phyloP scores from a whole-genome alignment of 1,284 basidiomycete genomes.

The Sporisorium graminicola region DNA sequence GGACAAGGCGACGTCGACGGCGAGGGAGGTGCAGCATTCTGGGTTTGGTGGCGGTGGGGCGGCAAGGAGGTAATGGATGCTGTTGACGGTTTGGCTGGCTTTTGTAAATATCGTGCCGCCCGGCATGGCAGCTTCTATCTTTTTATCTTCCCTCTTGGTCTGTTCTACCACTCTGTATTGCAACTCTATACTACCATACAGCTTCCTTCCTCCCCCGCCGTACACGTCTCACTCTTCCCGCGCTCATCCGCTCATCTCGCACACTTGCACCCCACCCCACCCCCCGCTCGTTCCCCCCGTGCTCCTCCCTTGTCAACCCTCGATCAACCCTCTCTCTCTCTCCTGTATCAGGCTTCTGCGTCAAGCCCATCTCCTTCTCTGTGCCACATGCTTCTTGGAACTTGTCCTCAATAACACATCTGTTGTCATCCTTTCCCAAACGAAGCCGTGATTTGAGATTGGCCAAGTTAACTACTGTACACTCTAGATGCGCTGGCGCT shows the following conservation, averaged over 20 bases:
- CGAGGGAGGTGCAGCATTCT: conserved; percentile 28
- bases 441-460: no score
- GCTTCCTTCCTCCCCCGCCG: neutral
- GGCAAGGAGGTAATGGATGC: conserved; percentile 16
- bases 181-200: neutral
- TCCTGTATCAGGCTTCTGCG: no score
- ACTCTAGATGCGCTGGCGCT: conserved; percentile 33
- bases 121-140: no score
- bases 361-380: no score
- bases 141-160: no score
- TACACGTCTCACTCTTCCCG: no score
- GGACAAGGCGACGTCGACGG: conserved; percentile 8
- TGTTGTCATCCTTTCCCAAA: neutral
- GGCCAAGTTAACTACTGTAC: no score
- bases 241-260: neutral
- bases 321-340: no score
- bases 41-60: conserved; percentile 2
- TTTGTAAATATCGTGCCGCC: neutral
- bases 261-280: neutral
- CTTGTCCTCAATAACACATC: neutral
- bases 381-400: neutral
- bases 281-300: no score
- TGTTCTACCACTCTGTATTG: conserved; percentile 2
- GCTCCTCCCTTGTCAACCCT: no score
- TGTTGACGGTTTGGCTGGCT: no score